Base-by-base conservation (phyloP, 2,329 filamentous ascomycete genomes). In the Fusarium robinianum region DNA sequence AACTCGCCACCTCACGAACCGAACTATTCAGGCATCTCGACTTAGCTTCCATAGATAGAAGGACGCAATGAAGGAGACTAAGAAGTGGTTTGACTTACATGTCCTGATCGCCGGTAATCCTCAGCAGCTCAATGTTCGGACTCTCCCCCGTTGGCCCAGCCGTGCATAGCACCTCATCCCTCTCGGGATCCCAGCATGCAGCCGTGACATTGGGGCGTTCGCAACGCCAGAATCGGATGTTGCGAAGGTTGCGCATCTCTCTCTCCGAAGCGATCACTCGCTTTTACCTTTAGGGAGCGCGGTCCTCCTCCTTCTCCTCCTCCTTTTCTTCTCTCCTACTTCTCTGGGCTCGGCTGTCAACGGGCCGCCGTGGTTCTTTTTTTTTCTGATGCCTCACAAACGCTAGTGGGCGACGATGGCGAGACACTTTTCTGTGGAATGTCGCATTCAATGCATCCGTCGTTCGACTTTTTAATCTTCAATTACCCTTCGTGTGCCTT, bases 161-260 rank as follows among this genome's bases (percentile, higher is more conserved):
- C 39, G 89, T 84, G 71, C 87, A 91, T 60, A 99, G 77, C 39
- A 94, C 70, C 49, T 88, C 82, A 67, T 94, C 87, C 53, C 80
- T 83, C 49, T 83, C 78, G 34, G 85, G 79, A 71, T 97, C 90
- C 92, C 92, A 97, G 62, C 90, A 87, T 43, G 85, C 82, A 19
- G 90, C 85, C 39, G 88, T 86, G 61, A 94, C 75, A 49, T 80
- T 76, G 51, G 77, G 68, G 38, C 78, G 75, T 53, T 83, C 78
- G 72, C 84, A 84, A 65, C 81, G 75, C 58, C 80, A 78, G 66
- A 88, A 84, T 64, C 80, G 82, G 61, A 90, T 83, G 67, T 85
- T 90, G 70, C 83, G 85, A 60, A 97, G 78, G 69, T 96, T 97
- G 66, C 89, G 86, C 92, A 97, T 97, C 43, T 55, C 16, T 46